Evolutionary conservation across 139 green algal species (phyloP).

Genomic region (Coccomyxa sp.): DNA sequence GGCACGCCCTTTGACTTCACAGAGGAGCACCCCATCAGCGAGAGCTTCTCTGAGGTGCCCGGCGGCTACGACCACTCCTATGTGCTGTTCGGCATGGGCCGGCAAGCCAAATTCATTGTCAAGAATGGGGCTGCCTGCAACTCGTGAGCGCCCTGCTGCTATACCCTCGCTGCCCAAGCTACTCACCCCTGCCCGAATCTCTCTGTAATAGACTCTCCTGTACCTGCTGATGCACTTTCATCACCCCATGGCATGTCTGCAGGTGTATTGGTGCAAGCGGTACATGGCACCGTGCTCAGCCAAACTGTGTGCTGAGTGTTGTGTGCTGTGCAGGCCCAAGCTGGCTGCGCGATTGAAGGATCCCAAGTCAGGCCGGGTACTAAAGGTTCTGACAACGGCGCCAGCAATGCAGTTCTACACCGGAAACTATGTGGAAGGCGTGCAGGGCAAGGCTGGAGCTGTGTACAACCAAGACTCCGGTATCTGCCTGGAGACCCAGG

Average conservation of each 20-base stretch:
- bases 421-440: constrained; percentile 66
- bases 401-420: constrained; percentile 84
- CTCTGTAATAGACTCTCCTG: neutral
- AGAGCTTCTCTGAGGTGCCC: constrained; percentile 42
- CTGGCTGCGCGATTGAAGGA: constrained; percentile 61
- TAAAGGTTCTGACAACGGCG: constrained; percentile 75
- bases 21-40: constrained; percentile 34
- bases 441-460: constrained; percentile 53
- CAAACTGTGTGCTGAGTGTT: neutral
- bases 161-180: neutral
- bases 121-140: constrained; percentile 39
- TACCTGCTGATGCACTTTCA: neutral
- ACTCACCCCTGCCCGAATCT: neutral
- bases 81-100: constrained; percentile 63
- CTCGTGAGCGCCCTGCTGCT: constrained; percentile 22
- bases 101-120: constrained; percentile 39
- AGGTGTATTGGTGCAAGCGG: neutral
- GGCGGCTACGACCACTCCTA: constrained; percentile 94
- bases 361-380: constrained; percentile 46
- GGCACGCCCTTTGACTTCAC: constrained; percentile 81
- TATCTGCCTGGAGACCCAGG: constrained; percentile 74
- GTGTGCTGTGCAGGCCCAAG: constrained; percentile 41
- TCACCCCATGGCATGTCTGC: no score
- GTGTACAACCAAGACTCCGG: constrained; percentile 64
- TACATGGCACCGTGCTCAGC: neutral